Base-by-base conservation (phyloP, 148 eudicot species). In the Chenopodium berlandieri region DNA sequence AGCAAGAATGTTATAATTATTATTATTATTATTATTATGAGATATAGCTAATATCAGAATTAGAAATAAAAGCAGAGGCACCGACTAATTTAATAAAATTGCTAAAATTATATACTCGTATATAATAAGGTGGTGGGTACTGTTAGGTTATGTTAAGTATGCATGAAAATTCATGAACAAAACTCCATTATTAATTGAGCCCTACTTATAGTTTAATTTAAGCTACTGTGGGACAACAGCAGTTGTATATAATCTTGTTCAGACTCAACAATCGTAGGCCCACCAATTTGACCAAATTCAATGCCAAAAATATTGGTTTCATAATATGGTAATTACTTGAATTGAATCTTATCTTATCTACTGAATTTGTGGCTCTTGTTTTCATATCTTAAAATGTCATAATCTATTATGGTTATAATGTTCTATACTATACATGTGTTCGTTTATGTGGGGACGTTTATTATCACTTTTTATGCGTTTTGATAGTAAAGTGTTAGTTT, bases 41-140 rank as follows among this genome's bases (percentile, higher is more conserved):
- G 44, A 40, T 40, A 40, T 40, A 6, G n/a, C 10, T 56, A 0
- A 7, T n/a, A 3, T 71, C 9, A 46, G 5, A 11, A 37, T 30
- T 22, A 52, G 30, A 34, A 23, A 37, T 79, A 40, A 79, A 79
- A 71, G 76, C n/a, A 44, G 69, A 72, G 82, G 82, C 77, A 73
- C 82, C 82, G 77, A 60, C 71, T 44, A 46, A 60, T 62, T 72
- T n/a, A 80, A 40, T 71, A 37, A 23, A 72, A 32, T 70, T 50
- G 75, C 68, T 52, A 40, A 5, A 40, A 5, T 40, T 67, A 32
- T 30, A 30, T 31, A 27, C 27, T 27, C 27, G 27, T 27, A 27
- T 27, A 75, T 75, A 19, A 30, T 32, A 68, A 30, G 30, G 22
- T 67, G 60, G 64, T 71, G 50, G 30, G 75, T 71, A 9, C 31